Evolutionary conservation across 2,329 filamentous ascomycete species (phyloP).

Genomic region (Fusarium odoratissimum): DNA sequence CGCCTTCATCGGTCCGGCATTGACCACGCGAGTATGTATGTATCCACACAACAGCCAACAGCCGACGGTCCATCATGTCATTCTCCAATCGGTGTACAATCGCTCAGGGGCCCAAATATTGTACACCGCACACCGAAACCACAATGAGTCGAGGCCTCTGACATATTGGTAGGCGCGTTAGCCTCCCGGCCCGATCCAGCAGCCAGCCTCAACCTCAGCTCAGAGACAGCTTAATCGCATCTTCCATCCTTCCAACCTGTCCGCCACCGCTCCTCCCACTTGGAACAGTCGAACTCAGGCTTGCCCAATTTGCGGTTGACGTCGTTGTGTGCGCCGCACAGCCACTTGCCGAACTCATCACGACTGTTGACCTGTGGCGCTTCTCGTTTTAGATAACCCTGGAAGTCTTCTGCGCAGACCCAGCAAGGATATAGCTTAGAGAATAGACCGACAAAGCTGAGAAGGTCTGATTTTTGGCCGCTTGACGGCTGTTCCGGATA

Average conservation of each 20-base stretch:
- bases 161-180: slow-evolving; percentile 12
- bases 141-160: slow-evolving; percentile 4
- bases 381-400: slow-evolving; percentile 79
- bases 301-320: slow-evolving; percentile 94
- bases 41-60: slow-evolving; percentile 29
- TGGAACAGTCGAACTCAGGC: slow-evolving; percentile 85
- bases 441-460: slow-evolving; percentile 82
- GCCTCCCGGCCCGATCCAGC: slow-evolving; percentile 11
- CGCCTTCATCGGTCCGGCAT: slow-evolving; percentile 26
- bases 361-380: slow-evolving; percentile 69
- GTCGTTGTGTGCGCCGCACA: slow-evolving; percentile 88
- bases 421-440: slow-evolving; percentile 93
- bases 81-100: not conserved
- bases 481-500: slow-evolving; percentile 80
- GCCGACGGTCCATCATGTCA: slow-evolving; percentile 20
- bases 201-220: slow-evolving; percentile 31
- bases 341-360: slow-evolving; percentile 82
- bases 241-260: slow-evolving; percentile 83
- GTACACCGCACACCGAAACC: slow-evolving; percentile 35
- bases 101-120: slow-evolving; percentile 9
- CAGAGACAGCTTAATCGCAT: slow-evolving; percentile 61
- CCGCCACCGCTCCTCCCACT: slow-evolving; percentile 95
- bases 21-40: slow-evolving; percentile 5
- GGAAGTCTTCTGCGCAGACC: slow-evolving; percentile 94
- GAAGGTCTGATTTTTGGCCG: slow-evolving; percentile 79